Evolutionary conservation across 345 rosid species (phyloP), one percentile per base, ranked within the genome.

Genomic region (Trapa incisa): DNA sequence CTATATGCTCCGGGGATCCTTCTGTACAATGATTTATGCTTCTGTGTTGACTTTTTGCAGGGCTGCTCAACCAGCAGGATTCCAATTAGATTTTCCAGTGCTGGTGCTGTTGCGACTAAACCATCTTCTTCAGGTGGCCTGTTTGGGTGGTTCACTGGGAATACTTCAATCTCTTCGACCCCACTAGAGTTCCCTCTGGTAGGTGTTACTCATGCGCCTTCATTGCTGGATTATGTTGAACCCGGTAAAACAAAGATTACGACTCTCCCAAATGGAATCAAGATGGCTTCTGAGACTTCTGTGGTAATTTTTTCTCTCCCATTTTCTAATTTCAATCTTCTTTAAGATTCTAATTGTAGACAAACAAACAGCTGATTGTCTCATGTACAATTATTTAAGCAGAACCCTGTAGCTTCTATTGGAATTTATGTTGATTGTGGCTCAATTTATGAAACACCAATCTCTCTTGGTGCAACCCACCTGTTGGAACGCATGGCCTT

Each of bases 401-500:
- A 92, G 98, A 82, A 38, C 69, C 87, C 96, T 47, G 79, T 82
- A 9, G 96, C 92, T 33, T 87, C 96, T 42, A 75, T 92, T 64
- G 92, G 96, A 33, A 76, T 92, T 58, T 89, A 86, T 70, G 75
- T 91, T 47, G 88, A 81, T 38, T 80, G 84, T 72, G 89, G 97
- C 56, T 86, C 97, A 45, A 74, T 87, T 14, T 84, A 94, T 65
- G 96, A 89, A 83, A 79, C 89, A 12, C 87, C 91, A 37, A n/a
- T 37, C 43, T 74, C 83, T 62, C 80, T 73, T 77, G 99, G 97
- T 66, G 86, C 82, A 3, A 78, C 95, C 1, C 97, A 94, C 69
- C 73, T 91, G 74, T 87, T 94, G 73, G 92, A 94, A 70, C 82
- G 89, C 48, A 94, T 89, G 99, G 91, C 95, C 67, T 93, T 90